Conservation (phyloP, 148 eudicot species). For the Chenopodium album region DNA sequence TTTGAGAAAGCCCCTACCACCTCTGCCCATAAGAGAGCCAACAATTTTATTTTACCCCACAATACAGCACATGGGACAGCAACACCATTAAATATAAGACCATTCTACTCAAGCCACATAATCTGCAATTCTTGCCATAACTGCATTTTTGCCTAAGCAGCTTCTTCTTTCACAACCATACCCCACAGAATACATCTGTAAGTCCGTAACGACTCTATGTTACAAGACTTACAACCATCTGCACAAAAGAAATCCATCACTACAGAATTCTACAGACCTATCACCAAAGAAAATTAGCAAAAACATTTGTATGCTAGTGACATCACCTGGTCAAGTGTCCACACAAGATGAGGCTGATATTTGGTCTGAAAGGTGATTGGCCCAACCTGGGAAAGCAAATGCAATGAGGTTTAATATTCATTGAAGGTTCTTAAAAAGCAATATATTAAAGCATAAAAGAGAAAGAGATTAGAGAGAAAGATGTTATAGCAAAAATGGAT, state of each 20-base stretch:
- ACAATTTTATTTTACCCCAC: neutral
- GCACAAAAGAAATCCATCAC: neutral
- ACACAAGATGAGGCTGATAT: constrained; percentile 85
- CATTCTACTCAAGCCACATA: neutral
- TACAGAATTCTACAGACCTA: neutral
- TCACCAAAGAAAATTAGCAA: neutral
- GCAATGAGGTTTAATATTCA: constrained; percentile 6
- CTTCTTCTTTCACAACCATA: neutral
- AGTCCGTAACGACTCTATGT: neutral
- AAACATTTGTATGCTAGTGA: neutral
- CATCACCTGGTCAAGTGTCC: constrained; percentile 87
- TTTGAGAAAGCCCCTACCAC: neutral
- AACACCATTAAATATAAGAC: neutral
- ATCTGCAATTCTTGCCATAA: neutral
- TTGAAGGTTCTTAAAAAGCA: neutral
- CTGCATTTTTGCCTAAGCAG: neutral
- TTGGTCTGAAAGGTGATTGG: constrained; percentile 71
- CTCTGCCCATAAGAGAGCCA: neutral
- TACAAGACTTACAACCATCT: neutral
- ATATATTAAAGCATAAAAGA: neutral
- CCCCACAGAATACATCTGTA: no score
- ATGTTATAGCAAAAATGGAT: neutral
- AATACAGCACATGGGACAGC: neutral
- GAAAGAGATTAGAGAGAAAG: neutral
- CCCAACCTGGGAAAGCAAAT: constrained; percentile 57